Percentiles rank a stretch among this genome's conserved stretches.
Conservation (phyloP, 2,329 filamentous ascomycete genomes). For the Didymosphaeria variabile region DNA sequence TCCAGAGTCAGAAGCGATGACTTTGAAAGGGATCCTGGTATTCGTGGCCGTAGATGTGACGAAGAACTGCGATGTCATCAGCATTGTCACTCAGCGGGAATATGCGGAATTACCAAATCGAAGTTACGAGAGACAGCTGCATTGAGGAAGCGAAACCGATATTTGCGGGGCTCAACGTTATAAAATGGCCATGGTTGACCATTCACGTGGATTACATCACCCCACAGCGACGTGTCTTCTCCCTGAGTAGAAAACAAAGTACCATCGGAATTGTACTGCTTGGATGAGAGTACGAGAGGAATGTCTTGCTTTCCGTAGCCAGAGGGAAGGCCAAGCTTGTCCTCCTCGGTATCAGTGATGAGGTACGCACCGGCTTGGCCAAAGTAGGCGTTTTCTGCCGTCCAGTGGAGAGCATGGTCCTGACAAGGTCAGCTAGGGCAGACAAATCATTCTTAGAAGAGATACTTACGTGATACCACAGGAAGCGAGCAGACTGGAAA, state of each 20-base stretch:
- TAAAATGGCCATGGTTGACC: constrained; percentile 67
- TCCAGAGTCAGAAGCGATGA: constrained; percentile 64
- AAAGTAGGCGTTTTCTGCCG: constrained; percentile 62
- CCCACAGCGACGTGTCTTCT: constrained; percentile 60
- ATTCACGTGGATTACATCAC: constrained; percentile 67
- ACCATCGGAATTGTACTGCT: constrained; percentile 63
- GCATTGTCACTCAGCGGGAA: too few species aligned
- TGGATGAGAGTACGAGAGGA: constrained; percentile 61
- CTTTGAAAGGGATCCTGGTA: constrained; percentile 58
- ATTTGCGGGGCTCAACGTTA: constrained; percentile 66
- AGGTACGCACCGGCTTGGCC: constrained; percentile 67
- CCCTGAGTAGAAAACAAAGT: constrained; percentile 54
- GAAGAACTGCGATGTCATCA: constrained; percentile 48
- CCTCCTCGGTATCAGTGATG: constrained; percentile 61
- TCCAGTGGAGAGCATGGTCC: constrained; percentile 16
- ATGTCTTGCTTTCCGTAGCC: constrained; percentile 62
- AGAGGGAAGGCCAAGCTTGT: constrained; percentile 59
- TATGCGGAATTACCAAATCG: constrained; percentile 40
- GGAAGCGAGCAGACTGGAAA: constrained; percentile 58
- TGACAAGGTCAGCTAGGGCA: neutral
- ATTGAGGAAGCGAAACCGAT: constrained; percentile 65
- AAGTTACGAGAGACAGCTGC: constrained; percentile 51
- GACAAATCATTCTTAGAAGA: neutral
- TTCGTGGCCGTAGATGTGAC: constrained; percentile 38
- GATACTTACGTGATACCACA: constrained; percentile 62